A percentile compares a stretch with the other conserved stretches of the same genome.
Evolutionary conservation across 1,284 basidiomycete species (phyloP).

Genomic region (Earliella scabrosa): DNA sequence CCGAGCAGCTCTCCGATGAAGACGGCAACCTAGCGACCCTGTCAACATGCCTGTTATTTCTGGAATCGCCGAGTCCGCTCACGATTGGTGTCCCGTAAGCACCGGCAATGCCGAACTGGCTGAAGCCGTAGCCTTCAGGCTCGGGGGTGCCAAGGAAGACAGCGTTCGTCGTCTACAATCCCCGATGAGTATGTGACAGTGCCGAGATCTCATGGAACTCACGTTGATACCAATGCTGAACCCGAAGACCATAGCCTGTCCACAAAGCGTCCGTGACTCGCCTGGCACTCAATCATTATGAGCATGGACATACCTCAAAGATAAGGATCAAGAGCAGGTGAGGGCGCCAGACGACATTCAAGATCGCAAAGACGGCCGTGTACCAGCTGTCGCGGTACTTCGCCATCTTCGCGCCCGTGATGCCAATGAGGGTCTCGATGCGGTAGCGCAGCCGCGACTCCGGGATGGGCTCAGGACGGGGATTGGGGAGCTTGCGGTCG

Average conservation of each 20-base stretch:
- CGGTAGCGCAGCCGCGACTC: slow-evolving; percentile 55
- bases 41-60: background rate
- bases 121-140: slow-evolving; percentile 64
- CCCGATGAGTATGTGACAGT: too few species aligned
- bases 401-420: slow-evolving; percentile 66
- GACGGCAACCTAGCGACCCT: slow-evolving; percentile 52
- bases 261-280: slow-evolving; percentile 34
- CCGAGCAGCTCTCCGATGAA: slow-evolving; percentile 73
- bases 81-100: slow-evolving; percentile 70
- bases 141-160: slow-evolving; percentile 66
- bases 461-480: slow-evolving; percentile 38
- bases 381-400: slow-evolving; percentile 63
- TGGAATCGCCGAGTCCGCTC: slow-evolving; percentile 18
- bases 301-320: slow-evolving; percentile 53
- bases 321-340: slow-evolving; percentile 59
- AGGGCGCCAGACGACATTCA: slow-evolving; percentile 67
- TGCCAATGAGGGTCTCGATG: slow-evolving; percentile 65
- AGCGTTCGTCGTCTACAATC: slow-evolving; percentile 62
- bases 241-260: slow-evolving; percentile 58
- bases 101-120: slow-evolving; percentile 55
- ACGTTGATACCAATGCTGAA: slow-evolving; percentile 78
- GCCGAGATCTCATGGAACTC: slow-evolving; percentile 27
- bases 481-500: slow-evolving; percentile 64
- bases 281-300: background rate
- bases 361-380: slow-evolving; percentile 47